Percentiles rank a stretch among this genome's conserved stretches.
These are phyloP conservation scores for Argentina anserina DNA, from an alignment of 306 rosid genomes.

Conservation along the genomic window DNA sequence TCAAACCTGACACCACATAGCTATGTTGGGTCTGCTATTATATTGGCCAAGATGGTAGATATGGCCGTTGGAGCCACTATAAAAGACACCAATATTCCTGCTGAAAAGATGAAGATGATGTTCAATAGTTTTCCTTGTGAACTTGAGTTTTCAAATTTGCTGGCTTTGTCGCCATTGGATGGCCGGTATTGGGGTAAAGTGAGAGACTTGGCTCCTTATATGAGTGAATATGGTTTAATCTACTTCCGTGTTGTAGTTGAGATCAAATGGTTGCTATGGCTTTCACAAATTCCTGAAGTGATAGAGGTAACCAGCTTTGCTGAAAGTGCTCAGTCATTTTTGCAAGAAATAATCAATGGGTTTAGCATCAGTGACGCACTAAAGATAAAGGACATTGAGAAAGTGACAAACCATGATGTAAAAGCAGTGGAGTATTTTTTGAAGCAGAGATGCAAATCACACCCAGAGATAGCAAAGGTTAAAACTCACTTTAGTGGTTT, in stretches of 20 bases:
- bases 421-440: constrained; percentile 91
- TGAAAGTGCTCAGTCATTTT: constrained; percentile 45
- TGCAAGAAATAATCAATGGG: constrained; percentile 55
- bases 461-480: constrained; percentile 61
- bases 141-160: not conserved
- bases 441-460: constrained; percentile 70
- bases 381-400: constrained; percentile 75
- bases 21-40: constrained; percentile 79
- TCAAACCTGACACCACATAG: constrained; percentile 65
- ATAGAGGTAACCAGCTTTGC: constrained; percentile 69
- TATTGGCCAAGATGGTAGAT: constrained; percentile 64
- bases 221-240: constrained; percentile 7
- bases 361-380: constrained; percentile 57
- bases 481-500: not conserved
- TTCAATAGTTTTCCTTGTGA: not conserved
- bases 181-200: constrained; percentile 9
- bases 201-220: constrained; percentile 2
- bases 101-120: constrained; percentile 17
- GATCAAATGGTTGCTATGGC: constrained; percentile 61
- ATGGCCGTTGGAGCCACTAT: constrained; percentile 29
- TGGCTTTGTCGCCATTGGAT: not conserved
- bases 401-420: constrained; percentile 78
- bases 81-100: not conserved
- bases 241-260: constrained; percentile 5
- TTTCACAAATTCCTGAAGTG: constrained; percentile 63